Evolutionary conservation across 768 basidiomycete species (phyloP), one percentile per base, ranked within the genome.

Genomic region (Lentinula detonsa): DNA sequence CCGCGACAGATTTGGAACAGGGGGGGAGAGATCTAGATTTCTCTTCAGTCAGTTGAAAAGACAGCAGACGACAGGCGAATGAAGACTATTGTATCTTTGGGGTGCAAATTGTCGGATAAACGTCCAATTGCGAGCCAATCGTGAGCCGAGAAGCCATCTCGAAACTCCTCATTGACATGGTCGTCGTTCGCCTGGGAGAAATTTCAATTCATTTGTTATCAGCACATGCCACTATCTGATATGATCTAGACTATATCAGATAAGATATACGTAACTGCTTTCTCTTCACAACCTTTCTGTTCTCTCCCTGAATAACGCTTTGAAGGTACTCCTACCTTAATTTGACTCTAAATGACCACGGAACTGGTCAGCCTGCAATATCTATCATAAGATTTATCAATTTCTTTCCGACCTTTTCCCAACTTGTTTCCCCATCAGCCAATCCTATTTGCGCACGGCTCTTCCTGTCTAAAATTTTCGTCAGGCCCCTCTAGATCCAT

Each of bases 221-320:
- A 48, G 46, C 46, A 48, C 46, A 48, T 48, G 46, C 21, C 21
- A 48, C 46, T 48, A 56, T 56, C 55, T 42, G 55, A 56, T 56
- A 56, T 48, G 46, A 54, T 54, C 35, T 37, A 37, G 11, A 21
- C 34, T 16, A 54, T 34, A 54, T 54, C 53, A n/a, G 53, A 54
- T 54, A 37, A 54, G 53, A 54, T 54, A 54, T 48, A 48, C 53
- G 53, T 54, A 54, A 54, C 7, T 39, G 4, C 18, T 18, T 13
- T 16, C 8, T 39, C 10, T 39, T 21, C n/a, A 5, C 4, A 1
- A 34, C 16, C 33, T 39, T 39, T 37, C 18, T 10, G 16, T 21
- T 21, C n/a, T 54, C 18, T 34, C 9, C 5, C 15, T 52, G 34
- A 8, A 9, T 54, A 34, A 15, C 13, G 10, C 15, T 31, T 35